Evolutionary conservation across 805 yeast species (phyloP).

Genomic region (Middelhovenomyces tepae): DNA sequence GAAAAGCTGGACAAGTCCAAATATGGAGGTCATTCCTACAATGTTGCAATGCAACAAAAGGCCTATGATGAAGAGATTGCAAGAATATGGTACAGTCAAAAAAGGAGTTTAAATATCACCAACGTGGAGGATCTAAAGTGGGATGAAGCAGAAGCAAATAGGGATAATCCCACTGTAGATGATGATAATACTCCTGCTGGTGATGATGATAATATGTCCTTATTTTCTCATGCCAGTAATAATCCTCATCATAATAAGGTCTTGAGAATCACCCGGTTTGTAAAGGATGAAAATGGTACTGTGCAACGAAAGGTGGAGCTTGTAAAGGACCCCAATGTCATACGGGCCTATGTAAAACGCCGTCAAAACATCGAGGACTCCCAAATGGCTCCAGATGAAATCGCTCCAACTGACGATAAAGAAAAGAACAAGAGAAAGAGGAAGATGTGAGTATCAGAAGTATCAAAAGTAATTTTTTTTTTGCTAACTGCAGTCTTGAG

Average conservation of each 20-base stretch:
- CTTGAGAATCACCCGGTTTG: constrained; percentile 65
- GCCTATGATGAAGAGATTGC: constrained; percentile 85
- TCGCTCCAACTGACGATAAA: constrained; percentile 70
- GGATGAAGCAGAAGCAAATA: constrained; percentile 25
- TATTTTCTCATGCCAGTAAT: constrained; percentile 20
- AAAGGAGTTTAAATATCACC: constrained; percentile 43
- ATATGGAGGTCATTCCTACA: constrained; percentile 60
- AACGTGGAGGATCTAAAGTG: constrained; percentile 30
- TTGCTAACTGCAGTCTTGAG: constrained; percentile 41
- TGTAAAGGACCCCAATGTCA: constrained; percentile 77
- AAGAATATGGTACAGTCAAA: constrained; percentile 84
- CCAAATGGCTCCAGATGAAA: constrained; percentile 62
- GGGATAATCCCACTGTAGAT: constrained; percentile 12
- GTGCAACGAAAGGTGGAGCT: constrained; percentile 73
- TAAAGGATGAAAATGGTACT: constrained; percentile 76
- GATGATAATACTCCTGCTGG: constrained; percentile 6
- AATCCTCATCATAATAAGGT: constrained; percentile 30
- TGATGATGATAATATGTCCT: constrained; percentile 31
- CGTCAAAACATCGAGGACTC: constrained; percentile 56
- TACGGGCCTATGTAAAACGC: constrained; percentile 71
- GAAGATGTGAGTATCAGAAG: constrained; percentile 38
- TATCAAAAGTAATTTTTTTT: no score
- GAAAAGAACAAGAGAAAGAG: constrained; percentile 72
- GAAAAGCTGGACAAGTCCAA: constrained; percentile 35
- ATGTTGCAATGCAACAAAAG: constrained; percentile 78